phyloP scores from a whole-genome alignment of 352 stramenopile species.

The Phytophthora ramorum region DNA sequence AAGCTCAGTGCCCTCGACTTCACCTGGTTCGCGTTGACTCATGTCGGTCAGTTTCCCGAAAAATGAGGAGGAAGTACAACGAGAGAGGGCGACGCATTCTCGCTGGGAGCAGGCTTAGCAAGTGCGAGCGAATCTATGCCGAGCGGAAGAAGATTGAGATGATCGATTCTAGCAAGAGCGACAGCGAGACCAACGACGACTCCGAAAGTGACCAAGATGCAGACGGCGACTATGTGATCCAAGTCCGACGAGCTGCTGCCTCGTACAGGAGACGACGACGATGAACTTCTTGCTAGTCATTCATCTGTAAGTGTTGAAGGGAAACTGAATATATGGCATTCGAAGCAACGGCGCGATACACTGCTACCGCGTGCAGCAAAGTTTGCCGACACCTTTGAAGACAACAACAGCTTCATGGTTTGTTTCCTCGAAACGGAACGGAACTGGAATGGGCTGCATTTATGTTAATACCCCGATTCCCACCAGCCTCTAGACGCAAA shows the following conservation, averaged over 20 bases:
- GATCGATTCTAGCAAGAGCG: conserved; percentile 39
- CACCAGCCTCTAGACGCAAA: conserved; percentile 57
- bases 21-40: conserved; percentile 74
- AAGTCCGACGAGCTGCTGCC: conserved; percentile 18
- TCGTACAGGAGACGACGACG: conserved; percentile 22
- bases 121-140: conserved; percentile 48
- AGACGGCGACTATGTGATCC: conserved; percentile 26
- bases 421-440: conserved; percentile 56
- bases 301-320: neutral
- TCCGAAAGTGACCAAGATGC: conserved; percentile 30
- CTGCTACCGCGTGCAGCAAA: neutral
- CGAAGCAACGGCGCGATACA: no score
- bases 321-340: neutral
- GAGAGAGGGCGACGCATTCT: conserved; percentile 28
- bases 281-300: neutral
- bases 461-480: conserved; percentile 57
- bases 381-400: neutral
- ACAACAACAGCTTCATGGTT: conserved; percentile 26
- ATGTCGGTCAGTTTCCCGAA: conserved; percentile 68
- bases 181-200: conserved; percentile 42
- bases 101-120: conserved; percentile 25
- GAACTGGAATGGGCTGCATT: conserved; percentile 74
- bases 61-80: conserved; percentile 51
- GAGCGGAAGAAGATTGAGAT: conserved; percentile 47
- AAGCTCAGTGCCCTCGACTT: conserved; percentile 46